Evolutionary conservation across 2,329 filamentous ascomycete species (phyloP).

Genomic region (Neophaeococcomyces mojaviensis): DNA sequence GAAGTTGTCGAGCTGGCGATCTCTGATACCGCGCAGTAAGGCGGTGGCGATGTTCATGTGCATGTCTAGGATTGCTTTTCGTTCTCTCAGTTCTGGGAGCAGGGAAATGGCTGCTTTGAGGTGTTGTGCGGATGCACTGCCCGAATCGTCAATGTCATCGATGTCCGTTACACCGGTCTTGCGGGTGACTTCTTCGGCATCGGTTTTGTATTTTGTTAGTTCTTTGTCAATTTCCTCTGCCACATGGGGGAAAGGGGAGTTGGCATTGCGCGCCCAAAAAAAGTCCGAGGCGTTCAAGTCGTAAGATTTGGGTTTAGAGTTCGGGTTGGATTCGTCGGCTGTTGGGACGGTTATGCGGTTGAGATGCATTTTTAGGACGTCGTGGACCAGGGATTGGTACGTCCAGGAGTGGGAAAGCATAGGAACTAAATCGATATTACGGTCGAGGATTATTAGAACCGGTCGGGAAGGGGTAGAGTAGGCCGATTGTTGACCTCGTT

Average conservation of each 20-base stretch:
- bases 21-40: conserved; percentile 74
- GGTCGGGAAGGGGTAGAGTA: conserved; percentile 66
- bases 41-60: conserved; percentile 97
- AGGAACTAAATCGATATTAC: conserved; percentile 89
- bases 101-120: conserved; percentile 92
- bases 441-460: conserved; percentile 85
- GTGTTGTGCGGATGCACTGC: conserved; percentile 78
- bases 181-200: conserved; percentile 86
- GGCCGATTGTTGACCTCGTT: conserved; percentile 47
- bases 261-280: conserved; percentile 92
- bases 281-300: conserved; percentile 86
- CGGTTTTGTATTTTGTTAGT: conserved; percentile 88
- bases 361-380: conserved; percentile 70
- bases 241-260: conserved; percentile 85
- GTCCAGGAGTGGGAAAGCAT: conserved; percentile 98
- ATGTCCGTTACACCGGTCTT: conserved; percentile 90
- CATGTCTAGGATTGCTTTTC: conserved; percentile 91
- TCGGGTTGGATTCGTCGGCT: conserved; percentile 63
- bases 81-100: conserved; percentile 81
- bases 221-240: conserved; percentile 94
- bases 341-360: conserved; percentile 92
- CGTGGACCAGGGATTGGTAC: conserved; percentile 76
- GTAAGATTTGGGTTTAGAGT: conserved; percentile 74
- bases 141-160: conserved; percentile 81
- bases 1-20: conserved; percentile 89